phyloP scores from a whole-genome alignment of 2,329 filamentous ascomycete species.

The Grosmannia clavigera region DNA sequence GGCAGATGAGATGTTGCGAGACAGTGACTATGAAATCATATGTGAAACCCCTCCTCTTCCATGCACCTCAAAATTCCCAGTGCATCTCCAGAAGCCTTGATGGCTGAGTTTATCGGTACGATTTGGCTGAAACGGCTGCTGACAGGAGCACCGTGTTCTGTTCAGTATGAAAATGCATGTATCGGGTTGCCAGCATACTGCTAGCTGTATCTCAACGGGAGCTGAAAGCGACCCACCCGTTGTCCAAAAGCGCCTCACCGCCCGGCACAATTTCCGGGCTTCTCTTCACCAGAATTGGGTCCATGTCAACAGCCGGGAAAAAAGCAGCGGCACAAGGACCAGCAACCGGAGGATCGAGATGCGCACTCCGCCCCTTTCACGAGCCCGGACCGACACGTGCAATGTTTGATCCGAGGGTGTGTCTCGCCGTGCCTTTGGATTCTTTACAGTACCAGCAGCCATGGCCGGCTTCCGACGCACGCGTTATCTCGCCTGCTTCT shows the following conservation, averaged over 20 bases:
- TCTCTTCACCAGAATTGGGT: background rate
- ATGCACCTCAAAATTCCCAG: no score
- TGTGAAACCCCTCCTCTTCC: background rate
- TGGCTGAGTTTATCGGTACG: background rate
- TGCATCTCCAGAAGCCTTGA: no score
- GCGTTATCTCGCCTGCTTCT: slow-evolving; percentile 59
- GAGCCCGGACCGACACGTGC: background rate
- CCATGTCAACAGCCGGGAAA: background rate
- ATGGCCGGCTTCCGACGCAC: slow-evolving; percentile 32
- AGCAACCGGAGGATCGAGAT: background rate
- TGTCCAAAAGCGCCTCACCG: slow-evolving; percentile 4
- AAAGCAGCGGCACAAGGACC: background rate
- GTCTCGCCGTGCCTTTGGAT: background rate
- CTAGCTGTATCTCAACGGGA: background rate
- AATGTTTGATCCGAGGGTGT: background rate
- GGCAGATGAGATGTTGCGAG: no score
- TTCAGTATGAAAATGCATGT: background rate
- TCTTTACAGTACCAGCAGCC: background rate
- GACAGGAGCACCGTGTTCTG: background rate
- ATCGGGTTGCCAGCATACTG: background rate
- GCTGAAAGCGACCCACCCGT: background rate
- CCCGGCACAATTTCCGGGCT: slow-evolving; percentile 11
- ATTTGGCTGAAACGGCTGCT: background rate
- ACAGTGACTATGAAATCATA: background rate
- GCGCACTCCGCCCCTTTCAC: background rate